These are phyloP conservation scores for Nitzschia sp. DNA, from an alignment of 108 stramenopile species.

Conservation along the genomic window DNA sequence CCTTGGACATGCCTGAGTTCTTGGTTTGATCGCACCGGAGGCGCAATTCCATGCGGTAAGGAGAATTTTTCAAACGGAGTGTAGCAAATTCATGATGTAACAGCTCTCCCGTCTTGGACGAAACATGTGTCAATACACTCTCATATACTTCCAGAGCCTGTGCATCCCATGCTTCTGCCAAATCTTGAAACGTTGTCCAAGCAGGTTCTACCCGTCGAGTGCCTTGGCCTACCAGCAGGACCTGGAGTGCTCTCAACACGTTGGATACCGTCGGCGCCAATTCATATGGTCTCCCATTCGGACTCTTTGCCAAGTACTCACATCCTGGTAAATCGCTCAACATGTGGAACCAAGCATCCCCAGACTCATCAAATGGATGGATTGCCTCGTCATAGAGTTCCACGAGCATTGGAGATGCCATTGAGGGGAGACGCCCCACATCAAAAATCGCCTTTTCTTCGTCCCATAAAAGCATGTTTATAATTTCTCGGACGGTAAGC, in stretches of 20 bases:
- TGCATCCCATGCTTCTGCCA: conserved; percentile 16
- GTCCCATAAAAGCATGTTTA: conserved; percentile 39
- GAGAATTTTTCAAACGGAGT: conserved; percentile 7
- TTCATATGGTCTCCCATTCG: conserved; percentile 34
- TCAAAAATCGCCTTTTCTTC: conserved; percentile 20
- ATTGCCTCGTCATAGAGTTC: conserved; percentile 4
- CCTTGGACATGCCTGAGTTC: conserved; percentile 32
- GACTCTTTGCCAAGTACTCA: conserved; percentile 36
- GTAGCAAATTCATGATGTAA: conserved; percentile 33
- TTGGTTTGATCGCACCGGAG: conserved; percentile 28
- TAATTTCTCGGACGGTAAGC: conserved; percentile 39
- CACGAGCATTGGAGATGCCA: conserved; percentile 18
- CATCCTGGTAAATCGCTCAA: conserved; percentile 35
- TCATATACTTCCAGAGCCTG: conserved; percentile 1
- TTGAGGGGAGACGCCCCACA: conserved; percentile 22
- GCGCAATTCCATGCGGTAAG: conserved; percentile 28
- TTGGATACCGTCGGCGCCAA: conserved; percentile 35
- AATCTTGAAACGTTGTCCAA: conserved; percentile 26
- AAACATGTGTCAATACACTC: conserved; percentile 14
- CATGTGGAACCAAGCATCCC: conserved; percentile 35
- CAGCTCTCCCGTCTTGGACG: conserved; percentile 9
- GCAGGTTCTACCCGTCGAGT: background rate
- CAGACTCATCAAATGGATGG: background rate
- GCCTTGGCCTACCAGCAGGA: background rate
- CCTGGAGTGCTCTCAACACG: conserved; percentile 21